Percentiles rank a stretch among this genome's conserved stretches.
These are phyloP conservation scores for Penicillium canescens DNA, from an alignment of 495 filamentous ascomycete species.

Conservation along the genomic window DNA sequence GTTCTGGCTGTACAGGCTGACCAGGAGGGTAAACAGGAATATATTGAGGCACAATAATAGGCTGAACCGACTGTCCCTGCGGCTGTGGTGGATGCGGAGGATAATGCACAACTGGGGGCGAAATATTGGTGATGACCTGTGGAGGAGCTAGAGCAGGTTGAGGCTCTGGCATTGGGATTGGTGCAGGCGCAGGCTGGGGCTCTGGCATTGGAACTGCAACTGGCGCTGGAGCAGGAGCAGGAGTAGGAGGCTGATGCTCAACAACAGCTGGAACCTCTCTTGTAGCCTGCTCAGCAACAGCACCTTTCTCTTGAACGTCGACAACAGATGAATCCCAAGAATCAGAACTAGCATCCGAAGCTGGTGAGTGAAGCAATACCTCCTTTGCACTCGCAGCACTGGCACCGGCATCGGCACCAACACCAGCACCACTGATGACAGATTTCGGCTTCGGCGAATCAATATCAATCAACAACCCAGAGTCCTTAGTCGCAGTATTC, in stretches of 20 bases:
- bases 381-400: constrained; percentile 3
- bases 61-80: constrained; percentile 12
- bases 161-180: constrained; percentile 8
- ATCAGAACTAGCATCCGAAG: constrained; percentile 12
- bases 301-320: constrained; percentile 11
- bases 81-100: constrained; percentile 1
- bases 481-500: not conserved
- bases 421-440: too few relatives aligned
- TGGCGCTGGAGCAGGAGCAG: constrained; percentile 6
- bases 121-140: constrained; percentile 17
- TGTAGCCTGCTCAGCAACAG: constrained; percentile 3
- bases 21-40: constrained; percentile 29
- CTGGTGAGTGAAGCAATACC: not conserved
- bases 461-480: constrained; percentile 33
- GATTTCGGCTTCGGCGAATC: constrained; percentile 20
- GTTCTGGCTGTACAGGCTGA: constrained; percentile 12
- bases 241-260: constrained; percentile 1
- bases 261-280: not conserved
- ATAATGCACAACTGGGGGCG: constrained; percentile 18
- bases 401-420: not conserved
- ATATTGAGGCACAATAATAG: constrained; percentile 28
- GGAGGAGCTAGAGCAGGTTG: constrained; percentile 16
- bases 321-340: constrained; percentile 15
- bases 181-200: not conserved
- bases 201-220: constrained; percentile 12